A percentile compares a stretch with the other conserved stretches of the same genome.
phyloP scores from a whole-genome alignment of 176 grass and related monocot species.

The Aegilops sharonensis region DNA sequence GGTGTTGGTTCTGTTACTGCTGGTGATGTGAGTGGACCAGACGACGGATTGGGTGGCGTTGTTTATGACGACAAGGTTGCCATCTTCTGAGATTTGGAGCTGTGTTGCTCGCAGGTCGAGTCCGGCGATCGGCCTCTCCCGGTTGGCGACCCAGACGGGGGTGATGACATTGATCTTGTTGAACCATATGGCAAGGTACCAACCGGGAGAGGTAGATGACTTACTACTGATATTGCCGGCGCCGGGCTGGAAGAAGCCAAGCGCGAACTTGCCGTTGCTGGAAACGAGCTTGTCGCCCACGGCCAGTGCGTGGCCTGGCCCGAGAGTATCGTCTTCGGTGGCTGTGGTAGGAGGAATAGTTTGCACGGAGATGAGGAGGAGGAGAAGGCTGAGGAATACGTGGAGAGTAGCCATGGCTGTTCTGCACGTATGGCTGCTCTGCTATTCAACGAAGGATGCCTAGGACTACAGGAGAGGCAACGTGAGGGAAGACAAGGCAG shows the following conservation, averaged over 20 bases:
- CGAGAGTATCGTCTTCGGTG: not conserved
- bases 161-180: not conserved
- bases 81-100: conserved; percentile 21
- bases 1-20: not conserved
- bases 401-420: not conserved
- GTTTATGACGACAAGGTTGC: conserved; percentile 38
- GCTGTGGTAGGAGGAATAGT: not conserved
- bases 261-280: conserved; percentile 14
- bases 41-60: not conserved
- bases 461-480: not conserved
- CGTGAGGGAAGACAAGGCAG: not conserved
- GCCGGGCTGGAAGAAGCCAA: conserved; percentile 36
- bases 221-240: not conserved
- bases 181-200: not conserved
- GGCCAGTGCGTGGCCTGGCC: not conserved
- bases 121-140: not conserved
- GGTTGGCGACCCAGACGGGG: conserved; percentile 3
- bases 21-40: conserved; percentile 25
- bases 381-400: not conserved
- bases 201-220: not conserved
- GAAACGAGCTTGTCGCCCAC: conserved; percentile 31
- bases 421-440: not conserved
- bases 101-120: not conserved
- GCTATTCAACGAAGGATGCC: not conserved
- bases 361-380: not conserved